phyloP scores from a whole-genome alignment of 352 stramenopile species.

The Globisporangium irregulare region DNA sequence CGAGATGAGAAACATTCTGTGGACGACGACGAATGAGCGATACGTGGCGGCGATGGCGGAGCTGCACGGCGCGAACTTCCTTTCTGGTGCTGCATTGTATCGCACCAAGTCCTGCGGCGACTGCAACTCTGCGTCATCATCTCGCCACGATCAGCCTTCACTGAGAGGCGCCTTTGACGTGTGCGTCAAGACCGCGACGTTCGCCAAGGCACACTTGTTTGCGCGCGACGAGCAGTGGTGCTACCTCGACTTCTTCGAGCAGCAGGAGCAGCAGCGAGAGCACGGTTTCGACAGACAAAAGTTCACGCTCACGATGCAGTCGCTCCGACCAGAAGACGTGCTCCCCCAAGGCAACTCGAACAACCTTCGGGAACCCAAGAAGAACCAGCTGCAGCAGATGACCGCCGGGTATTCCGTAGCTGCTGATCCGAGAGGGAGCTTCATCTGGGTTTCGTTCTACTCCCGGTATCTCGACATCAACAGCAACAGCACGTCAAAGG shows the following conservation, averaged over 20 bases:
- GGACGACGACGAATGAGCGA: conserved; percentile 11
- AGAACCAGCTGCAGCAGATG: conserved; percentile 23
- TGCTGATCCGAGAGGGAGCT: conserved; percentile 9
- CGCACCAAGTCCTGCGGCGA: conserved; percentile 6
- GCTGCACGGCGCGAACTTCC: conserved; percentile 31
- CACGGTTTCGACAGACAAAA: not conserved
- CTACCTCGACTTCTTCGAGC: conserved; percentile 28
- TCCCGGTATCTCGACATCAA: conserved; percentile 21
- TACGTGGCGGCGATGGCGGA: conserved; percentile 28
- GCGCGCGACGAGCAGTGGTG: conserved; percentile 50
- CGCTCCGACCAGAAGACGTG: conserved; percentile 20
- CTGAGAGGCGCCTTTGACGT: conserved; percentile 9
- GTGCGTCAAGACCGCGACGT: conserved; percentile 35
- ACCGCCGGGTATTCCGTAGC: conserved; percentile 23
- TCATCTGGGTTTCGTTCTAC: conserved; percentile 36
- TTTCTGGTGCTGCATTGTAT: conserved; percentile 27
- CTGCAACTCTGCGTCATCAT: not conserved
- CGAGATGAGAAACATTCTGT: conserved; percentile 29
- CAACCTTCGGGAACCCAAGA: not conserved
- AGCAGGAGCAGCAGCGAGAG: not conserved
- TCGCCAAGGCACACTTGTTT: conserved; percentile 35
- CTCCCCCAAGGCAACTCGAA: conserved; percentile 28
- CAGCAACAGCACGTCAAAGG: not conserved
- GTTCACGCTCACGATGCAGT: conserved; percentile 34
- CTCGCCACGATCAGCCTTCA: not conserved